Evolutionary conservation across 1,284 basidiomycete genomes (phyloP).

Genomic region (Rhodotorula sp.): DNA sequence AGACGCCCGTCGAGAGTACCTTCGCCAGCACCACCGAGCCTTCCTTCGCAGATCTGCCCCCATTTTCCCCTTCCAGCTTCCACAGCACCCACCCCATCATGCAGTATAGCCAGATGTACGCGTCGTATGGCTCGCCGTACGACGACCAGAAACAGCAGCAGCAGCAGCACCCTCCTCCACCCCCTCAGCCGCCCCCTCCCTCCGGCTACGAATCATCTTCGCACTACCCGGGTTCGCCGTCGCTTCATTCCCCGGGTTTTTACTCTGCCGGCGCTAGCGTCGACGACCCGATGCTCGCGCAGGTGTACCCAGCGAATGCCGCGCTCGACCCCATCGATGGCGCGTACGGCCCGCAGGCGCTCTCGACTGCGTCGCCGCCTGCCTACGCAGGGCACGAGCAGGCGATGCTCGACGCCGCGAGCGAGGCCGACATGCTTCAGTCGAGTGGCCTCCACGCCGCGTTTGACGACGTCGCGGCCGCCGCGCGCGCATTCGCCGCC

Average conservation of each 20-base stretch:
- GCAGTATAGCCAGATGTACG: not conserved
- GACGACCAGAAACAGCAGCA: constrained; percentile 3
- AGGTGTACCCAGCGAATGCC: not conserved
- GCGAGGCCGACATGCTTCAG: constrained; percentile 15
- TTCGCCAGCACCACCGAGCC: not conserved
- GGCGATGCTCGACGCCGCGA: not conserved
- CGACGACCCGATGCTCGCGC: not conserved
- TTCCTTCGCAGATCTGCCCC: not conserved
- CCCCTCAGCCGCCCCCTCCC: not conserved
- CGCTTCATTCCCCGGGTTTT: not conserved
- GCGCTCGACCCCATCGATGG: constrained; percentile 7
- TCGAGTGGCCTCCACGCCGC: constrained; percentile 9
- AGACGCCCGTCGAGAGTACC: constrained; percentile 8
- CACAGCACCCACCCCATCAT: not conserved
- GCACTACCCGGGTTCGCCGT: constrained; percentile 1
- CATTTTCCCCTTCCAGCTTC: not conserved
- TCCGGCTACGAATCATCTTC: not conserved
- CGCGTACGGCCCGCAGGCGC: constrained; percentile 14
- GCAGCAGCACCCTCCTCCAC: constrained; percentile 9
- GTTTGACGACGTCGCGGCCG: not conserved
- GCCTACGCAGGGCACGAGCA: not conserved
- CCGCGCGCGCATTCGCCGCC: not conserved
- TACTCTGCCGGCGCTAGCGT: not conserved
- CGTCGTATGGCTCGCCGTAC: not conserved
- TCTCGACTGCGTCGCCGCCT: constrained; percentile 6